These are phyloP conservation scores for Ustilago cynodontis DNA, from an alignment of 1,284 basidiomycete genomes.

Conservation along the genomic window DNA sequence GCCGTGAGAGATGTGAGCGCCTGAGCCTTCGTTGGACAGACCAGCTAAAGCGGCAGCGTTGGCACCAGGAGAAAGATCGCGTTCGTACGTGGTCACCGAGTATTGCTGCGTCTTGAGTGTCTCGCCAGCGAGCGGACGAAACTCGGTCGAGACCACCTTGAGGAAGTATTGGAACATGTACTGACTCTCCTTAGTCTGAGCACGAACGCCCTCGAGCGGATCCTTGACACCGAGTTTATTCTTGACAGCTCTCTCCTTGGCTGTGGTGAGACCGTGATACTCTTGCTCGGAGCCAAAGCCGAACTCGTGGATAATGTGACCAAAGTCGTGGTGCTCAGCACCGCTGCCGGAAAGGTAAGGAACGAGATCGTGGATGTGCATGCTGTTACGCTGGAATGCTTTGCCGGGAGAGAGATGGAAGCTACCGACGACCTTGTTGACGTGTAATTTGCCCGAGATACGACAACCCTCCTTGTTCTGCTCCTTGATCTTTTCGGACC, in stretches of 20 bases:
- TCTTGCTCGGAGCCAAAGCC: conserved; percentile 74
- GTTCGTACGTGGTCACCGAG: conserved; percentile 94
- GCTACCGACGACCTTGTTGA: conserved; percentile 86
- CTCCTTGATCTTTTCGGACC: conserved; percentile 91
- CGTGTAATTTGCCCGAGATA: conserved; percentile 86
- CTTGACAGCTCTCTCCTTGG: conserved; percentile 71
- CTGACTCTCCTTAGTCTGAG: conserved; percentile 73
- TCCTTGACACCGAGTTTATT: conserved; percentile 82
- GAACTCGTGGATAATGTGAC: conserved; percentile 86
- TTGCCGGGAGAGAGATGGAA: conserved; percentile 78
- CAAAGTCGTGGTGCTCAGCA: conserved; percentile 78
- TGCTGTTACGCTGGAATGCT: conserved; percentile 88
- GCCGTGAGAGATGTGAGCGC: conserved; percentile 79
- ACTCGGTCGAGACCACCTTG: conserved; percentile 74
- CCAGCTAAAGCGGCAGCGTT: conserved; percentile 38
- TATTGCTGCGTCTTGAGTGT: conserved; percentile 85
- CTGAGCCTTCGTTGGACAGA: conserved; percentile 59
- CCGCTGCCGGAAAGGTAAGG: conserved; percentile 79
- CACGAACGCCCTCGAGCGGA: conserved; percentile 81
- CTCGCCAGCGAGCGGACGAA: conserved; percentile 50
- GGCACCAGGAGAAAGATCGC: conserved; percentile 74
- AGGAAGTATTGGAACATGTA: conserved; percentile 81
- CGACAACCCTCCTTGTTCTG: conserved; percentile 96
- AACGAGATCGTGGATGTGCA: conserved; percentile 91
- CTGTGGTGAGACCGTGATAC: conserved; percentile 40